These are phyloP conservation scores for Lasiodiplodia sp. DNA, from an alignment of 2,329 filamentous ascomycete genomes.

Conservation along the genomic window DNA sequence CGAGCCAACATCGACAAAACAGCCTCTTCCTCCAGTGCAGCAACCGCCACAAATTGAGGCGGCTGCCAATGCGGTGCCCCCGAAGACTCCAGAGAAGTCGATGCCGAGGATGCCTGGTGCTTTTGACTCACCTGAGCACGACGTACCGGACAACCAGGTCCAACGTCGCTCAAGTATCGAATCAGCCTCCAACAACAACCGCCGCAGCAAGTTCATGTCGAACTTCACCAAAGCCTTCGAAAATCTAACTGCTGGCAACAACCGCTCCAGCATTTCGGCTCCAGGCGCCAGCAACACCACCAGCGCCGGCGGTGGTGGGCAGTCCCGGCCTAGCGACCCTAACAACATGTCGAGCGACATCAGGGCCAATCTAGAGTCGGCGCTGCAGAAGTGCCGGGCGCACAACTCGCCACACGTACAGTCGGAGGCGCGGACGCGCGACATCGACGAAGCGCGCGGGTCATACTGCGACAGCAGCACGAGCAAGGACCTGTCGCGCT, in stretches of 20 bases:
- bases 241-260: conserved; percentile 19
- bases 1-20: conserved; percentile 28
- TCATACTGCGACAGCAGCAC: conserved; percentile 85
- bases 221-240: conserved; percentile 37
- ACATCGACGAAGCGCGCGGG: conserved; percentile 77
- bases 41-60: conserved; percentile 20
- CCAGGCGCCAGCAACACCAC: neutral
- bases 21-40: conserved; percentile 43
- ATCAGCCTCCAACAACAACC: conserved; percentile 40
- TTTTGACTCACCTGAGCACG: conserved; percentile 45
- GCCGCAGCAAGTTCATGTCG: conserved; percentile 42
- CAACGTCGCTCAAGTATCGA: conserved; percentile 42
- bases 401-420: conserved; percentile 79
- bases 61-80: conserved; percentile 17
- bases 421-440: conserved; percentile 71
- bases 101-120: conserved; percentile 43
- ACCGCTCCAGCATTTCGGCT: conserved; percentile 36
- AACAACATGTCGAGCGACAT: conserved; percentile 34
- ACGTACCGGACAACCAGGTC: conserved; percentile 33
- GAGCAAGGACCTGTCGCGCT: conserved; percentile 68
- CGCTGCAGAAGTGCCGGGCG: conserved; percentile 78
- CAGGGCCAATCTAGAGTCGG: conserved; percentile 55
- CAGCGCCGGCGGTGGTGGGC: neutral
- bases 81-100: conserved; percentile 37
- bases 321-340: conserved; percentile 11